phyloP scores from a whole-genome alignment of 208 protist genomes.

The Borovskyia barvae region DNA sequence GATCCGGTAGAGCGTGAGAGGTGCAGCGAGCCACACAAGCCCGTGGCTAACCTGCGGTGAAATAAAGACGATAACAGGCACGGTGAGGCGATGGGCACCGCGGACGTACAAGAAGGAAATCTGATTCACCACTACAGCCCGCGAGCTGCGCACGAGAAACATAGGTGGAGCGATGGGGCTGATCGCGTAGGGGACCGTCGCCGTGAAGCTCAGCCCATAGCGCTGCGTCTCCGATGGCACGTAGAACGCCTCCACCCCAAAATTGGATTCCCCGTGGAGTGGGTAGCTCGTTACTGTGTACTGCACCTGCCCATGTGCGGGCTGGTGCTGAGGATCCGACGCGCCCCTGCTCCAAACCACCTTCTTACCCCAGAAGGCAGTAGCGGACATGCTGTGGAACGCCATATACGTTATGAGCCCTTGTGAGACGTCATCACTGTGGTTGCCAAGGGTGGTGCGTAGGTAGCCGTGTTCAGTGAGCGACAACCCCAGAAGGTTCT shows the following conservation, averaged over 20 bases:
- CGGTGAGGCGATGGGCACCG: constrained; percentile 58
- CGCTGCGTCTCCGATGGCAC: constrained; percentile 41
- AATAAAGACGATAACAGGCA: constrained; percentile 73
- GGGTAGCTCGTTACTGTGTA: constrained; percentile 45
- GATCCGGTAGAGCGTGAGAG: constrained; percentile 56
- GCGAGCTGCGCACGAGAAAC: constrained; percentile 41
- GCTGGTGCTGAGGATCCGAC: constrained; percentile 24
- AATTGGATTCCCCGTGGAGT: constrained; percentile 42
- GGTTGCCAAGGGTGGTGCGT: constrained; percentile 25
- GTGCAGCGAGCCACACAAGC: constrained; percentile 57
- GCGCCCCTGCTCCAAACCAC: constrained; percentile 36
- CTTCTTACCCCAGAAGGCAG: constrained; percentile 30
- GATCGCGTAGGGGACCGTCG: constrained; percentile 49
- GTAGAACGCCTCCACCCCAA: constrained; percentile 73
- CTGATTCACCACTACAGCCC: constrained; percentile 56
- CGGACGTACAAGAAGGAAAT: constrained; percentile 71
- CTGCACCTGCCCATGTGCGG: constrained; percentile 40
- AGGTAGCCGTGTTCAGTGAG: constrained; percentile 60
- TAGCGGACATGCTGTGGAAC: constrained; percentile 41
- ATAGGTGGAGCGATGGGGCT: constrained; percentile 39
- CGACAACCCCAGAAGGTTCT: constrained; percentile 64
- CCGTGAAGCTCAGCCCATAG: constrained; percentile 62
- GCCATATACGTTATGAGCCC: constrained; percentile 44
- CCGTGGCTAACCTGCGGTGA: constrained; percentile 40
- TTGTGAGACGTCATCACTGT: constrained; percentile 27